A percentile compares a stretch with the other conserved stretches of the same genome.
Evolutionary conservation across 1,284 basidiomycete species (phyloP).

Genomic region (Boletus semigastroideus): DNA sequence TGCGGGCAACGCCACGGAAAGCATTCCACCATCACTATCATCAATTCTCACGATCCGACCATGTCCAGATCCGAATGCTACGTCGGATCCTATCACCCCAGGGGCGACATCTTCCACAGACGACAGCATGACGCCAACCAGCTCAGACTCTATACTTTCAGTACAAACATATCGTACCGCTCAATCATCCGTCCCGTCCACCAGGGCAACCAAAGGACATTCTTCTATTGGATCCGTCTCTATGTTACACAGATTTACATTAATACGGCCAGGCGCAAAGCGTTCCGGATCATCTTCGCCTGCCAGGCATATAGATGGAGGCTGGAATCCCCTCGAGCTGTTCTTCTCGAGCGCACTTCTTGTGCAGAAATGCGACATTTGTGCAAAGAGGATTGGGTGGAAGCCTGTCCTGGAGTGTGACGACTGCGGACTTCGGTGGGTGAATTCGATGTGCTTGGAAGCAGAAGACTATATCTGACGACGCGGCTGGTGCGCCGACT

Average conservation of each 20-base stretch:
- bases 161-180: conserved; percentile 72
- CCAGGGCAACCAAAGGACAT: conserved; percentile 70
- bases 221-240: conserved; percentile 58
- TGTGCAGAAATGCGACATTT: conserved; percentile 79
- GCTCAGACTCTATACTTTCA: conserved; percentile 50
- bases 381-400: conserved; percentile 79
- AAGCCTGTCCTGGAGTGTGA: conserved; percentile 86
- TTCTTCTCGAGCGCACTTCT: conserved; percentile 70
- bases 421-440: conserved; percentile 55
- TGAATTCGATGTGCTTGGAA: conserved; percentile 18
- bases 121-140: conserved; percentile 27
- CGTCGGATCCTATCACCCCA: conserved; percentile 35
- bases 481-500: conserved; percentile 4
- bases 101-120: conserved; percentile 31
- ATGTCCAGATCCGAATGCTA: conserved; percentile 47
- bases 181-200: conserved; percentile 51
- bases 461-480: conserved; percentile 18
- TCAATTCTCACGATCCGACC: conserved; percentile 73
- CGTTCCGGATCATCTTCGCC: conserved; percentile 36
- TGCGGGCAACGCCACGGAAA: conserved; percentile 38
- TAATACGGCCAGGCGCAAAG: conserved; percentile 75
- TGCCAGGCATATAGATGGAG: conserved; percentile 35
- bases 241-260: conserved; percentile 80
- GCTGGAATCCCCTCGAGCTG: conserved; percentile 76
- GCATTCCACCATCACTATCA: conserved; percentile 58